Percentiles rank a stretch among this genome's conserved stretches.
These are phyloP conservation scores for Pseudevernia furfuracea DNA, from an alignment of 495 filamentous ascomycete genomes.

Conservation along the genomic window DNA sequence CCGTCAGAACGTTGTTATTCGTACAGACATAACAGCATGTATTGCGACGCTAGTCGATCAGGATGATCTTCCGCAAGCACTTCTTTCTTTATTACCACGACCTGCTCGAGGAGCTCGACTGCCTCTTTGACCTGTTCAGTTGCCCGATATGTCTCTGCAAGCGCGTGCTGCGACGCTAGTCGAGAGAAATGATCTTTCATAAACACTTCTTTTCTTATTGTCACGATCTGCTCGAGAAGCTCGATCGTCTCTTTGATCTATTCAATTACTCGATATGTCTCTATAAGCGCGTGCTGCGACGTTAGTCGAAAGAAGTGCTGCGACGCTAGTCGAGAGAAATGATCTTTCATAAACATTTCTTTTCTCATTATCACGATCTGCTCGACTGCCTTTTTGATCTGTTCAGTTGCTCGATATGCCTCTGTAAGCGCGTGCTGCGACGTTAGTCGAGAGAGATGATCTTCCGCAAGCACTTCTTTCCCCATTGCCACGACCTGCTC, in stretches of 20 bases:
- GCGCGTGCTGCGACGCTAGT: conserved; percentile 28
- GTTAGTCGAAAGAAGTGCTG: too few species aligned
- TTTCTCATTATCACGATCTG: conserved; percentile 11
- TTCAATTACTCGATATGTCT: conserved; percentile 30
- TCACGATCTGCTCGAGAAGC: too few species aligned
- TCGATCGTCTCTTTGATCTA: conserved; percentile 28
- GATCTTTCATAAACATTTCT: conserved; percentile 26
- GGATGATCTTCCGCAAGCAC: conserved; percentile 28
- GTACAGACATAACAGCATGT: conserved; percentile 19
- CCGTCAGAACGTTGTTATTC: not conserved
- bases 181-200: conserved; percentile 30
- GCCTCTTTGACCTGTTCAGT: conserved; percentile 28
- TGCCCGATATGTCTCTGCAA: conserved; percentile 32
- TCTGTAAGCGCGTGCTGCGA: conserved; percentile 31
- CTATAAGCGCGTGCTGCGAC: conserved; percentile 31
- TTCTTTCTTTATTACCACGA: conserved; percentile 17
- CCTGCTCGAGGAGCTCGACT: too few species aligned
- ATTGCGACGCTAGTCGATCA: conserved; percentile 28
- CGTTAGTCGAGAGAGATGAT: conserved; percentile 13
- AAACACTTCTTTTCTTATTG: conserved; percentile 19
- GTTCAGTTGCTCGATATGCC: conserved; percentile 31
- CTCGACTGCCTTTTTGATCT: conserved; percentile 27
- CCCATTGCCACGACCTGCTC: too few species aligned
- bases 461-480: conserved; percentile 22
- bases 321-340: too few species aligned